Conservation (phyloP, 2,329 filamentous ascomycete genomes). For the Phoma sp. region DNA sequence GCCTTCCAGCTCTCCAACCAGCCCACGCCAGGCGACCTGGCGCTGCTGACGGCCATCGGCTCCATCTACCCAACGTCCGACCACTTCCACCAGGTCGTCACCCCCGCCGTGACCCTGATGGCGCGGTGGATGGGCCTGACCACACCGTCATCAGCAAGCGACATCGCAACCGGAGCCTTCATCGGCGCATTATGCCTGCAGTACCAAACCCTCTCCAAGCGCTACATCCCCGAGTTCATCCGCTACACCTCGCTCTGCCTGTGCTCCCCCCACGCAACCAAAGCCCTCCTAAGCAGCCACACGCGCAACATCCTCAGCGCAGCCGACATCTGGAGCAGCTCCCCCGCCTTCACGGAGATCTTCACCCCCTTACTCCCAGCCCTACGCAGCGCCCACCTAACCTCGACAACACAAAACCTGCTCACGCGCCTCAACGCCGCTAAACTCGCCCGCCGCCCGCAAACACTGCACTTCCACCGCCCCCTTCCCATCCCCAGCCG, state of each 20-base stretch:
- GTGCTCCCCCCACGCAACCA: constrained; percentile 46
- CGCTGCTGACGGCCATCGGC: constrained; percentile 82
- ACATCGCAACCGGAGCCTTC: constrained; percentile 77
- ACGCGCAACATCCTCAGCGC: constrained; percentile 70
- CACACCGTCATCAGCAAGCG: constrained; percentile 67
- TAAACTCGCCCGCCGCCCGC: constrained; percentile 72
- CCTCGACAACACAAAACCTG: constrained; percentile 67
- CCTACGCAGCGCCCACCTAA: constrained; percentile 40
- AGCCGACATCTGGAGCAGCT: constrained; percentile 74
- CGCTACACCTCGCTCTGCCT: constrained; percentile 82
- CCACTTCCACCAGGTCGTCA: constrained; percentile 95
- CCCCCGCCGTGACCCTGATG: constrained; percentile 86
- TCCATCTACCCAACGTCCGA: constrained; percentile 93
- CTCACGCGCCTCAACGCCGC: constrained; percentile 67
- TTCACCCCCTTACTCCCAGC: constrained; percentile 65
- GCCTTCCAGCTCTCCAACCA: constrained; percentile 61
- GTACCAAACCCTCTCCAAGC: constrained; percentile 82
- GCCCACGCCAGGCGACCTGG: constrained; percentile 72
- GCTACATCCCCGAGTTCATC: constrained; percentile 87
- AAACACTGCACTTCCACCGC: constrained; percentile 87
- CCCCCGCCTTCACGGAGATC: constrained; percentile 78
- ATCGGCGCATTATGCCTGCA: constrained; percentile 79
- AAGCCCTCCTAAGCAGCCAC: constrained; percentile 64
- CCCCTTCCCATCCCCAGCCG: constrained; percentile 86
- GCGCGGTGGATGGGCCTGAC: constrained; percentile 82